Evolutionary conservation across 2,329 filamentous ascomycete species (phyloP).

Genomic region (Metarhizium sp.): DNA sequence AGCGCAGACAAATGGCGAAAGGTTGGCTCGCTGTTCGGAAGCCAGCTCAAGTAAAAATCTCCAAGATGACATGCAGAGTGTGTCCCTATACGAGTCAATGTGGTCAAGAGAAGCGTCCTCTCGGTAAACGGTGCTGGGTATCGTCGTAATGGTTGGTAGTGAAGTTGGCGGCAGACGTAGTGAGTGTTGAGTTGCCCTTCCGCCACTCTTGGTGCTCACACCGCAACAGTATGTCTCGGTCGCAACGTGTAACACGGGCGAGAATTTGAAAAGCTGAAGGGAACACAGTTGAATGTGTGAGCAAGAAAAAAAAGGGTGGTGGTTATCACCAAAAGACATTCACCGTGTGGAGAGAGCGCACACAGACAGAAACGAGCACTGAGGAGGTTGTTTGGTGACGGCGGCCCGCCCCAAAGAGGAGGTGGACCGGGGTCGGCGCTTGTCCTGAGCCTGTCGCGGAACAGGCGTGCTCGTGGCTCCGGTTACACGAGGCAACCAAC

Average conservation of each 20-base stretch:
- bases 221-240: conserved; percentile 21
- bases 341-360: conserved; percentile 1
- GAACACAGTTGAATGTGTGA: conserved; percentile 9
- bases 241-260: conserved; percentile 12
- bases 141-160: background rate
- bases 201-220: background rate
- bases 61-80: background rate
- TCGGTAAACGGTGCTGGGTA: no score
- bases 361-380: background rate
- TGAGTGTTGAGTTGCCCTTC: background rate
- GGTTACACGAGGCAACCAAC: conserved; percentile 2
- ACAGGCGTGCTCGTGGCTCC: conserved; percentile 2
- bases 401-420: conserved; percentile 3
- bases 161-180: background rate
- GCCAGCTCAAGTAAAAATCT: background rate
- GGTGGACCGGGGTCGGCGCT: conserved; percentile 7
- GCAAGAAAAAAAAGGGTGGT: conserved; percentile 6
- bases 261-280: conserved; percentile 1
- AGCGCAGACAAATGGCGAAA: background rate
- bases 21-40: background rate
- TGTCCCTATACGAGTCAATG: background rate
- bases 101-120: background rate
- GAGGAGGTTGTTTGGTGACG: conserved; percentile 1
- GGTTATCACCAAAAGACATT: conserved; percentile 1
- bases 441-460: conserved; percentile 4